phyloP scores from a whole-genome alignment of 129 eudicot species.

The Erigeron canadensis region DNA sequence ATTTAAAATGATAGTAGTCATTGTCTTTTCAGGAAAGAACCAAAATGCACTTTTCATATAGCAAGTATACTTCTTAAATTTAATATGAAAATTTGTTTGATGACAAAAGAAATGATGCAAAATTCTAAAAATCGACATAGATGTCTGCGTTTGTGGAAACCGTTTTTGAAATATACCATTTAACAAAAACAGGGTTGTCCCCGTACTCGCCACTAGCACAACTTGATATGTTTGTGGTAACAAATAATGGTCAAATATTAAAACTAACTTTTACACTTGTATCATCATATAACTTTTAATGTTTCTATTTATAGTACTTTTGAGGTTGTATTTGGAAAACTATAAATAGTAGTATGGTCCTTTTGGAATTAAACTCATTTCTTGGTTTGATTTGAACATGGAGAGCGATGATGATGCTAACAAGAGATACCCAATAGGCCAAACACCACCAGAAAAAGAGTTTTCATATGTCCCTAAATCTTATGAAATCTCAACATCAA shows the following conservation, averaged over 20 bases:
- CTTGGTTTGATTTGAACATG: conserved; percentile 25
- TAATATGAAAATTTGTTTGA: background rate
- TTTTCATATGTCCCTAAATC: conserved; percentile 52
- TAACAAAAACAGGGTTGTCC: conserved; percentile 13
- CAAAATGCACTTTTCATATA: background rate
- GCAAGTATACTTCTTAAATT: background rate
- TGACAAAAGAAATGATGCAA: background rate
- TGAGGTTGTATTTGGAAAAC: background rate
- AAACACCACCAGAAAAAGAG: conserved; percentile 58
- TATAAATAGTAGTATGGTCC: conserved; percentile 23
- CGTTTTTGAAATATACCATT: background rate
- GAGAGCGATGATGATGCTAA: conserved; percentile 22
- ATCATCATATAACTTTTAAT: background rate
- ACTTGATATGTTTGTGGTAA: no score
- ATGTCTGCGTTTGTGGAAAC: conserved; percentile 3
- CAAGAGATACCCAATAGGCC: conserved; percentile 41
- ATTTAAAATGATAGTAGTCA: no score
- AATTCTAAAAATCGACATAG: conserved; percentile 5
- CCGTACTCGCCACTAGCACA: background rate
- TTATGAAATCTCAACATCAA: conserved; percentile 35
- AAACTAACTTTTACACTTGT: background rate
- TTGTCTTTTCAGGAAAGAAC: no score
- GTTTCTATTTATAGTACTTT: conserved; percentile 17
- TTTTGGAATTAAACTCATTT: conserved; percentile 4
- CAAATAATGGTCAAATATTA: no score